Percentiles rank a stretch among this genome's conserved stretches.
Evolutionary conservation across 164 flowering plant species (phyloP).

Genomic region (Vitis rotundifolia): DNA sequence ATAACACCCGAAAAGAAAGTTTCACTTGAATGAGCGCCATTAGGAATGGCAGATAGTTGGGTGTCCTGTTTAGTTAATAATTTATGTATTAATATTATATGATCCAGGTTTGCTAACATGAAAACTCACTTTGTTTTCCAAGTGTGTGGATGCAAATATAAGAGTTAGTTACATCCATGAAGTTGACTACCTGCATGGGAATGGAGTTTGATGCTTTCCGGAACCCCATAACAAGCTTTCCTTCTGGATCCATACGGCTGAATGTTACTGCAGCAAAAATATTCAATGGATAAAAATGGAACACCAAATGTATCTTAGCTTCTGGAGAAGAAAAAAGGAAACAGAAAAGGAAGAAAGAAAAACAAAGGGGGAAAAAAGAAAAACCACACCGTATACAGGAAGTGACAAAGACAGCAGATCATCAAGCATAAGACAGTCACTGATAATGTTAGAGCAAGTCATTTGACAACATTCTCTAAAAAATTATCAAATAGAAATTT

Average conservation of each 20-base stretch:
- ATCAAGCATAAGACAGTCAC: too few species aligned
- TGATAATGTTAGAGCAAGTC: too few species aligned
- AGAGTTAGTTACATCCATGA: too few species aligned
- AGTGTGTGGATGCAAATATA: too few species aligned
- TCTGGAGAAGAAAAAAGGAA: too few species aligned
- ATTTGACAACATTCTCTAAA: too few species aligned
- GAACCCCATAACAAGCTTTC: constrained; percentile 83
- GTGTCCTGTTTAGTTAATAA: constrained; percentile 50
- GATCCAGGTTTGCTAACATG: constrained; percentile 10
- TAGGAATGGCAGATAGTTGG: constrained; percentile 46
- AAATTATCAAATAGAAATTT: too few species aligned
- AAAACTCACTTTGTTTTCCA: constrained; percentile 5
- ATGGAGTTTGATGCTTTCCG: constrained; percentile 62
- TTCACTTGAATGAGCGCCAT: constrained; percentile 52
- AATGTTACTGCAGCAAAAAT: constrained; percentile 58
- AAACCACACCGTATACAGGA: too few species aligned
- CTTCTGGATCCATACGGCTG: constrained; percentile 85
- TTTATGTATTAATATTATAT: constrained; percentile 16
- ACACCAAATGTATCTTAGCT: too few species aligned
- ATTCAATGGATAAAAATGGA: not conserved
- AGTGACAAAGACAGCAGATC: too few species aligned
- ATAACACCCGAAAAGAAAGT: constrained; percentile 53
- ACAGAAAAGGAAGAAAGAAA: too few species aligned
- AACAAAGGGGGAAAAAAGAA: too few species aligned
- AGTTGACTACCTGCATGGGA: constrained; percentile 43